Percentiles rank a stretch among this genome's conserved stretches.
Conservation (phyloP, 495 filamentous ascomycete genomes). For the Neohortaea acidophila region DNA sequence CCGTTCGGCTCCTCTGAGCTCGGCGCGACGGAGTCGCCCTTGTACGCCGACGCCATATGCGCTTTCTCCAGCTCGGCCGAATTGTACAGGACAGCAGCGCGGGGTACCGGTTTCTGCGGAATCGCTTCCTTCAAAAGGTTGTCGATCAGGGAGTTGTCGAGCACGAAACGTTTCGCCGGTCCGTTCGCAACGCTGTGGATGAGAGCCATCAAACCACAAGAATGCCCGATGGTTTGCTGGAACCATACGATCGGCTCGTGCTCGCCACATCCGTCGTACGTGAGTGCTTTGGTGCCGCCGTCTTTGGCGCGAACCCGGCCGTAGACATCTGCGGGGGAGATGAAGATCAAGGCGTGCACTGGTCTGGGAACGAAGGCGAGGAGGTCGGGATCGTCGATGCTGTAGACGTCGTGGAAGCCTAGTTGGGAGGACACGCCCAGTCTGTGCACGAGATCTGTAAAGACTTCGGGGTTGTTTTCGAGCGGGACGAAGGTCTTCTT, state of each 20-base stretch:
- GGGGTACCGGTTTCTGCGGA: constrained; percentile 37
- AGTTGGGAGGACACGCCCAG: constrained; percentile 38
- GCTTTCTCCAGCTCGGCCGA: constrained; percentile 54
- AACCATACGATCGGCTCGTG: constrained; percentile 66
- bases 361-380: constrained; percentile 43
- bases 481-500: constrained; percentile 15
- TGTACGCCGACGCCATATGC: constrained; percentile 51
- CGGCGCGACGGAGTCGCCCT: constrained; percentile 62
- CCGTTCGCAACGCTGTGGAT: constrained; percentile 61
- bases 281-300: constrained; percentile 43
- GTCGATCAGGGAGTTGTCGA: constrained; percentile 34
- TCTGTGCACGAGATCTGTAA: constrained; percentile 37
- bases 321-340: constrained; percentile 66
- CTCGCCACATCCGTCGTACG: constrained; percentile 36
- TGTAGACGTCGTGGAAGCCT: constrained; percentile 44
- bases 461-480: constrained; percentile 30
- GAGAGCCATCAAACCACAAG: constrained; percentile 73
- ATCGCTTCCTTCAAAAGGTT: constrained; percentile 32
- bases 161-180: constrained; percentile 31
- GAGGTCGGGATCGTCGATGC: constrained; percentile 39
- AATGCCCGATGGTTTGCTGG: constrained; percentile 77
- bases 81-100: constrained; percentile 59
- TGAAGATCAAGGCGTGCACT: constrained; percentile 61
- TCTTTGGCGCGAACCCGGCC: constrained; percentile 41
- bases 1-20: constrained; percentile 26